Evolutionary conservation across 2,329 filamentous ascomycete genomes (phyloP).

Genomic region (Xylariaceae sp.): DNA sequence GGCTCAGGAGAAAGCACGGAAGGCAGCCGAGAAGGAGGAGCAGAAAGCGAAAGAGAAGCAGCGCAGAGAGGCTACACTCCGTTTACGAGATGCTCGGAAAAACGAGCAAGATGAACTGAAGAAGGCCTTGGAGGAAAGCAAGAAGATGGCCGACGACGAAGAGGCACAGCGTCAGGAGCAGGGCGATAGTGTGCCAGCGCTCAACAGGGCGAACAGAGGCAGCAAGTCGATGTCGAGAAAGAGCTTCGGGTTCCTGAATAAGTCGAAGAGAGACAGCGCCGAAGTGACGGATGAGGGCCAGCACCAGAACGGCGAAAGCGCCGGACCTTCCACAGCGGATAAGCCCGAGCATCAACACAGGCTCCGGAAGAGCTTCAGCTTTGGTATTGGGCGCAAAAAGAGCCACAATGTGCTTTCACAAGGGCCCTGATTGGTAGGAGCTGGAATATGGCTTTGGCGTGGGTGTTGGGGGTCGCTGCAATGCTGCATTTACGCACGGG

Average conservation of each 20-base stretch:
- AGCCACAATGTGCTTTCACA: constrained; percentile 45
- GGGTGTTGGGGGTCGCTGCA: too few relatives aligned
- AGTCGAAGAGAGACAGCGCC: constrained; percentile 33
- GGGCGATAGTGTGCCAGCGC: constrained; percentile 30
- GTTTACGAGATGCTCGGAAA: constrained; percentile 33
- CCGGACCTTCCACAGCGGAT: constrained; percentile 16
- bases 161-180: constrained; percentile 54
- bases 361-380: constrained; percentile 62
- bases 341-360: constrained; percentile 41
- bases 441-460: background rate
- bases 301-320: constrained; percentile 29
- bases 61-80: constrained; percentile 31
- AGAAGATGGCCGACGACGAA: constrained; percentile 52
- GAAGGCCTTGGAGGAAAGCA: constrained; percentile 54
- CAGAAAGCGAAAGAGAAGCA: constrained; percentile 41
- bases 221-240: constrained; percentile 78
- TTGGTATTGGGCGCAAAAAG: constrained; percentile 67
- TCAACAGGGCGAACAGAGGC: constrained; percentile 65
- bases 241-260: constrained; percentile 64
- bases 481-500: too few relatives aligned
- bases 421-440: background rate
- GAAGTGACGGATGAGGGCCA: constrained; percentile 26
- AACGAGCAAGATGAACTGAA: constrained; percentile 50
- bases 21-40: constrained; percentile 41
- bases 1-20: constrained; percentile 45